A percentile compares a stretch with the other conserved stretches of the same genome.
phyloP scores from a whole-genome alignment of 148 eudicot species.

The Arbutus unedo region DNA sequence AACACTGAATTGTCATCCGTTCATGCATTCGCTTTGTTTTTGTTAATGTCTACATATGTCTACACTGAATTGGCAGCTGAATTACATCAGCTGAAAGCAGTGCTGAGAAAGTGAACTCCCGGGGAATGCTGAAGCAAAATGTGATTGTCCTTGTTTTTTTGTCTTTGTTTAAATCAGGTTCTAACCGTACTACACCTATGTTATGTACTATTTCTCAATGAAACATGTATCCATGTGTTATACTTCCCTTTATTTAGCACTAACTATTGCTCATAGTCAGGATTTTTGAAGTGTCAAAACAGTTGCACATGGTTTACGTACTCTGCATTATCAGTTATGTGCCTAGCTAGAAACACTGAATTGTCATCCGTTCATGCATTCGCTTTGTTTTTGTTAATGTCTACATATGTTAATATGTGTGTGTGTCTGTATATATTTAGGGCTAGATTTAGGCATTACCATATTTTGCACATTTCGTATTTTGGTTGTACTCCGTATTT shows the following conservation, averaged over 20 bases:
- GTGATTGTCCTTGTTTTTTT: constrained; percentile 15
- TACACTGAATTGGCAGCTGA: constrained; percentile 54
- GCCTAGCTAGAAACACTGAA: background rate
- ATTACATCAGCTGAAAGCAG: background rate
- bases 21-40: background rate
- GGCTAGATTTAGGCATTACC: no score
- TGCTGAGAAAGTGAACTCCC: constrained; percentile 23
- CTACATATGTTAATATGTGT: no score
- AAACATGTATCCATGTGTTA: background rate
- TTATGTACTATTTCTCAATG: constrained; percentile 9
- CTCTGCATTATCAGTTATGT: background rate
- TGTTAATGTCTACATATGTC: no score
- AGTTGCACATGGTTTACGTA: background rate
- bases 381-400: no score
- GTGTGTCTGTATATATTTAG: no score
- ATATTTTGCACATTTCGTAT: no score
- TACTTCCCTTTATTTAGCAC: background rate
- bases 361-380: background rate
- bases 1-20: background rate
- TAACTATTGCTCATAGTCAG: background rate
- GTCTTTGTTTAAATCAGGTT: constrained; percentile 12
- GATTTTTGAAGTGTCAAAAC: background rate
- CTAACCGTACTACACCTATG: constrained; percentile 29
- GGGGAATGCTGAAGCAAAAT: constrained; percentile 16
- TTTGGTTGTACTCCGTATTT: no score